Base-by-base conservation (phyloP, 345 rosid species). In the Stellera chamaejasme region DNA sequence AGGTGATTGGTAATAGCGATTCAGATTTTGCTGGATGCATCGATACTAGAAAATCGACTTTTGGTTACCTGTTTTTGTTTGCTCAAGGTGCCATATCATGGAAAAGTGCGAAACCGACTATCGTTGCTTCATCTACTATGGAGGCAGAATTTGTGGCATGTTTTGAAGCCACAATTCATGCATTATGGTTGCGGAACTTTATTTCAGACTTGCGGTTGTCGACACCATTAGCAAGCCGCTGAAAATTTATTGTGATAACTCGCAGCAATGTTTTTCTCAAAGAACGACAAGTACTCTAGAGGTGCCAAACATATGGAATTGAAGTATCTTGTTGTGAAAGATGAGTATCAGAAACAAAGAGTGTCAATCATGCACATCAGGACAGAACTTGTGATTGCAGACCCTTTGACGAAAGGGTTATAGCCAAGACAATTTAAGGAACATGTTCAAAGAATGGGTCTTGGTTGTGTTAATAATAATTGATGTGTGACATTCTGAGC, bases 211-310 rank as follows among this genome's bases (percentile, higher is more conserved):
- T 56, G 56, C 4, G 2, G 25, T 57, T 48, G 50, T 47, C 4
- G n/a, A 64, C 1, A 12, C 6, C 26, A 64, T 58, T 13, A 9
- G 11, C 19, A 47, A 10, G 10, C 49, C 16, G 10, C 49, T 46
- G 49, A 46, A 15, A 46, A 46, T 46, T 46, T 46, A 46, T 11
- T 48, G 47, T 45, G 67, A 63, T 55, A 47, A 46, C 13, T 16
- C 13, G 6, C 13, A 16, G n/a, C 4, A 15, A 3, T 15, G 11
- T 64, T 48, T 15, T 42, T 56, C 15, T 42, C 58, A 7, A 15
- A 55, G 10, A 55, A 8, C 12, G 47, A 39, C 47, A 55, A 55
- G 19, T 42, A 44, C 26, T 56, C 41, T 1, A 43, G 10, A 23
- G 13, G 50, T 56, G 49, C 50, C 19, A 56, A 56, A 4, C 49